Evolutionary conservation across 106 monocot genomes (phyloP).

Genomic region (Cymbidium sinense): DNA sequence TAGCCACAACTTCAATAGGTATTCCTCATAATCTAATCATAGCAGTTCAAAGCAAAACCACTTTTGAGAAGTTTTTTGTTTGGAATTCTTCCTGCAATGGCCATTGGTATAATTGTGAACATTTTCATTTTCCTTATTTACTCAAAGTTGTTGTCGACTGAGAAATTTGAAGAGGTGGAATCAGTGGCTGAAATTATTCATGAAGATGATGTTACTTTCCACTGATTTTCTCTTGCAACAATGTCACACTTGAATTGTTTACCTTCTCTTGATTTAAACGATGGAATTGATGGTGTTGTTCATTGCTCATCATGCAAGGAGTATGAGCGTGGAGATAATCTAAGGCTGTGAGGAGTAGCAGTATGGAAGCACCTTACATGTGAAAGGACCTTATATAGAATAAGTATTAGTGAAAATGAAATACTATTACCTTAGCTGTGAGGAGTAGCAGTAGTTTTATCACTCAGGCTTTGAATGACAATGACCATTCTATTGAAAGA

Average conservation of each 20-base stretch:
- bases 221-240: slow-evolving; percentile 61
- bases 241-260: slow-evolving; percentile 67
- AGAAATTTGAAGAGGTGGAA: slow-evolving; percentile 38
- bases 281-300: too few species aligned
- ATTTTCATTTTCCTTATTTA: slow-evolving; percentile 47
- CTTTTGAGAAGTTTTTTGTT: slow-evolving; percentile 54
- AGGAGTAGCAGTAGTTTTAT: not conserved
- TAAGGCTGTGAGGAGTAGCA: too few species aligned
- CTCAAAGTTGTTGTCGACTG: slow-evolving; percentile 39
- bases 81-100: slow-evolving; percentile 65
- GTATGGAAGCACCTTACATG: too few species aligned
- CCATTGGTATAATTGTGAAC: too few species aligned
- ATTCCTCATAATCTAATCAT: slow-evolving; percentile 90
- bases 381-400: too few species aligned
- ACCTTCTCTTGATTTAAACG: too few species aligned
- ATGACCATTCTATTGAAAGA: too few species aligned
- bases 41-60: too few species aligned
- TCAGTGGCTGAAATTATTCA: slow-evolving; percentile 3
- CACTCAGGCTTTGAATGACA: not conserved
- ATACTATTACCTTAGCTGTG: not conserved
- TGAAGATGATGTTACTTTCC: slow-evolving; percentile 44
- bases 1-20: slow-evolving; percentile 71
- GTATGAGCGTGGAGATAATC: too few species aligned
- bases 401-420: not conserved
- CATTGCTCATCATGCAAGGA: not conserved